Evolutionary conservation across 2,329 filamentous ascomycete species (phyloP).

Genomic region (Fusarium brachygibbosum): DNA sequence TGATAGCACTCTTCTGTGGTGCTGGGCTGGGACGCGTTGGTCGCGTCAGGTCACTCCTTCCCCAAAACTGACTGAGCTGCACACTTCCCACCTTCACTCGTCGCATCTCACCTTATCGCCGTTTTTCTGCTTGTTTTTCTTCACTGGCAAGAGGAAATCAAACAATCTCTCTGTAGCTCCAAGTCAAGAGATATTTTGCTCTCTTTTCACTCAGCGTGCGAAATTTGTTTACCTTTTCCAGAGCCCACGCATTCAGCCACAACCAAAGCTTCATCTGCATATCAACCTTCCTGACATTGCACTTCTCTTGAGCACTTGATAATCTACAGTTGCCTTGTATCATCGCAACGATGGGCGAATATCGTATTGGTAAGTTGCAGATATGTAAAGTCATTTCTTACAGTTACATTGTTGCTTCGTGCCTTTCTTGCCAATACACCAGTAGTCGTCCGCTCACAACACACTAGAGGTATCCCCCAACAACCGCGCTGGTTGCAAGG

Average conservation of each 20-base stretch:
- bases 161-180: conserved; percentile 8
- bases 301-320: conserved; percentile 27
- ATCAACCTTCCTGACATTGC: conserved; percentile 8
- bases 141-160: conserved; percentile 11
- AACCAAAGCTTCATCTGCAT: conserved; percentile 15
- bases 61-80: conserved; percentile 14
- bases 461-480: conserved; percentile 77
- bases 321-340: conserved; percentile 5
- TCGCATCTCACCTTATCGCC: conserved; percentile 36
- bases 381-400: too few species aligned
- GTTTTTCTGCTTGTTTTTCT: conserved; percentile 34
- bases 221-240: background rate
- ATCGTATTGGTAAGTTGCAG: conserved; percentile 62
- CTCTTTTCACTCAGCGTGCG: background rate
- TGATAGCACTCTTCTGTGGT: conserved; percentile 19
- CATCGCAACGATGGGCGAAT: conserved; percentile 58
- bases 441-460: conserved; percentile 28
- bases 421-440: conserved; percentile 2
- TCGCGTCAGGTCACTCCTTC: conserved; percentile 36
- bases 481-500: conserved; percentile 80
- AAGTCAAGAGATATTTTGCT: background rate
- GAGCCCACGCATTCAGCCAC: conserved; percentile 7
- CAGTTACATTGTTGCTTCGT: conserved; percentile 10
- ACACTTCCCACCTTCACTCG: conserved; percentile 32
- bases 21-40: conserved; percentile 42